Evolutionary conservation across 768 basidiomycete species (phyloP).

Genomic region (Chalciporus sphaerocephalus): DNA sequence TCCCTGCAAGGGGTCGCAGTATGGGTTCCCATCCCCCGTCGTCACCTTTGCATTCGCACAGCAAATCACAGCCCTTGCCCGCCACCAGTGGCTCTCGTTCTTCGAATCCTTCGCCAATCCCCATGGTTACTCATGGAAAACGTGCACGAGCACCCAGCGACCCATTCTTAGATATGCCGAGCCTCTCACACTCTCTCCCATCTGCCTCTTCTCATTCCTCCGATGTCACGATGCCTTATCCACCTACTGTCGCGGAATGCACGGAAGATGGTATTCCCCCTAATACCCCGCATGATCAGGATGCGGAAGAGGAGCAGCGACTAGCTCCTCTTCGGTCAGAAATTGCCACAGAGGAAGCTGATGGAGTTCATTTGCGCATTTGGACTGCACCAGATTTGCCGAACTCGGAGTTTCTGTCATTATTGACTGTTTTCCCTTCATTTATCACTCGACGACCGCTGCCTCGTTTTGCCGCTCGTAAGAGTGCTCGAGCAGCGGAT

Average conservation of each 20-base stretch:
- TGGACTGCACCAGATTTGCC: conserved; percentile 81
- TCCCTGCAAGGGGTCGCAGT: conserved; percentile 25
- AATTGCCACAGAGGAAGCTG: conserved; percentile 29
- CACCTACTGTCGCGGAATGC: conserved; percentile 31
- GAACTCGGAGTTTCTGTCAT: conserved; percentile 66
- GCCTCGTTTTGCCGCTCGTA: conserved; percentile 59
- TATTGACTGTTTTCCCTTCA: conserved; percentile 71
- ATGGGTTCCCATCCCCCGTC: conserved; percentile 38
- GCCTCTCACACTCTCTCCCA: conserved; percentile 50
- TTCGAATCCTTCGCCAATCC: conserved; percentile 38
- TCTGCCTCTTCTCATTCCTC: conserved; percentile 51
- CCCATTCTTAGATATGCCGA: conserved; percentile 73
- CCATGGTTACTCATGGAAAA: conserved; percentile 48
- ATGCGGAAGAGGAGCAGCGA: conserved; percentile 33
- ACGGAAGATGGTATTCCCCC: conserved; percentile 42
- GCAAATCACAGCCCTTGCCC: conserved; percentile 52
- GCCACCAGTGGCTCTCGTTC: conserved; percentile 22
- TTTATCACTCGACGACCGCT: conserved; percentile 68
- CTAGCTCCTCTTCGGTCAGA: conserved; percentile 33
- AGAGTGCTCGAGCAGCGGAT: conserved; percentile 44
- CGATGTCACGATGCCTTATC: conserved; percentile 28
- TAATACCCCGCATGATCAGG: conserved; percentile 27
- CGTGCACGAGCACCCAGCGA: conserved; percentile 73
- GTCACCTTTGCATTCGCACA: conserved; percentile 46
- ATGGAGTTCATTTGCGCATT: conserved; percentile 58